Percentiles rank a stretch among this genome's conserved stretches.
Evolutionary conservation across 192 early-diverging fungal genomes (phyloP).

Genomic region (Lobulomyces angularis): DNA sequence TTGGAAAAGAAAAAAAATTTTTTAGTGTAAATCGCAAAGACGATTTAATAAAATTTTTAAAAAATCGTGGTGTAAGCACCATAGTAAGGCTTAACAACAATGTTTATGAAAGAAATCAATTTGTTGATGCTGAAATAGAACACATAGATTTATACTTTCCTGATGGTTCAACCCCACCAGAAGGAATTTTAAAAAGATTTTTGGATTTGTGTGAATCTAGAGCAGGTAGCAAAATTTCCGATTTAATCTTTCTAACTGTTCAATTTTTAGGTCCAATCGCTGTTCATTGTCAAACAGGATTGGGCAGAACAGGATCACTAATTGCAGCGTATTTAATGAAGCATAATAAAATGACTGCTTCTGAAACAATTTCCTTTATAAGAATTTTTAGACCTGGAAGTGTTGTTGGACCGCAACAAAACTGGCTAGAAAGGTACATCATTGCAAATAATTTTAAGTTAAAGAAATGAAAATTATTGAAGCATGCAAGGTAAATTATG

Average conservation of each 20-base stretch:
- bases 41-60: conserved; percentile 40
- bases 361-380: conserved; percentile 52
- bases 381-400: conserved; percentile 54
- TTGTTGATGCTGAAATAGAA: conserved; percentile 43
- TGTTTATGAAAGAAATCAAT: conserved; percentile 44
- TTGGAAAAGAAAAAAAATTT: too few relatives aligned
- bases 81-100: conserved; percentile 55
- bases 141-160: conserved; percentile 58
- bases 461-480: too few relatives aligned
- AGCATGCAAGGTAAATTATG: conserved; percentile 37
- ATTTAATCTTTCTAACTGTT: too few relatives aligned
- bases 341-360: conserved; percentile 51
- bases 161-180: conserved; percentile 56
- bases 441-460: too few relatives aligned
- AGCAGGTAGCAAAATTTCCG: too few relatives aligned
- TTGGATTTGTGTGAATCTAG: conserved; percentile 48
- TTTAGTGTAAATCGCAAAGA: conserved; percentile 32
- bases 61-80: conserved; percentile 25
- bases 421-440: conserved; percentile 52
- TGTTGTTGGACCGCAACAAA: conserved; percentile 66
- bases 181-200: conserved; percentile 46
- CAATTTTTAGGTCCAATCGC: conserved; percentile 38
- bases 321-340: conserved; percentile 56
- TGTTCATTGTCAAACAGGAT: conserved; percentile 49
- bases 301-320: conserved; percentile 44